phyloP scores from a whole-genome alignment of 805 yeast genomes.

The Saturnispora bothae region DNA sequence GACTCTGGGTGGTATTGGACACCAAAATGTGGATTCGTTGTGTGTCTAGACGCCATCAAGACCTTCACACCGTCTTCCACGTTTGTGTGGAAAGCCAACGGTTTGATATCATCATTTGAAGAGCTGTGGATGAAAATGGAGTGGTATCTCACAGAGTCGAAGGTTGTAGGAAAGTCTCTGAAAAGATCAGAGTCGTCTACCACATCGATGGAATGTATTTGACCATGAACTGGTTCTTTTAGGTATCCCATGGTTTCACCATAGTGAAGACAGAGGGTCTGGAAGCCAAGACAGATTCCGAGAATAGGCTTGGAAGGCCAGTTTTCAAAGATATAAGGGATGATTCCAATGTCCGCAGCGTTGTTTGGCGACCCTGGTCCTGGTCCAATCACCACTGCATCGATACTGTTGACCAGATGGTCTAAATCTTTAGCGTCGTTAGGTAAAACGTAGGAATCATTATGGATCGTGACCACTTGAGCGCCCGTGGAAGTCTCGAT shows the following conservation, averaged over 20 bases:
- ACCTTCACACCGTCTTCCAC: constrained; percentile 29
- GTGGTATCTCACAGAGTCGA: constrained; percentile 79
- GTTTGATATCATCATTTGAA: constrained; percentile 28
- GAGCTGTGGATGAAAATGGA: constrained; percentile 47
- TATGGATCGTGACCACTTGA: constrained; percentile 48
- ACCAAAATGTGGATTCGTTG: constrained; percentile 62
- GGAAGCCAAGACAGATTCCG: constrained; percentile 93
- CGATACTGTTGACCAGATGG: constrained; percentile 40
- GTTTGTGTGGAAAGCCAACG: constrained; percentile 48
- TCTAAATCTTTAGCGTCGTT: constrained; percentile 28
- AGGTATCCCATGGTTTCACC: constrained; percentile 50
- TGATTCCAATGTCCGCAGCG: constrained; percentile 59
- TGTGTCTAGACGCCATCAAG: constrained; percentile 74
- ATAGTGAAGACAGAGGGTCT: constrained; percentile 52
- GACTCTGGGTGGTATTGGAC: constrained; percentile 98
- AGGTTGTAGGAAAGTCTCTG: constrained; percentile 29
- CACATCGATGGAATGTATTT: constrained; percentile 43
- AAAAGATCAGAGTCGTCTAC: constrained; percentile 29
- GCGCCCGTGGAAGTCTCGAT: constrained; percentile 42
- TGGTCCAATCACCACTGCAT: constrained; percentile 83
- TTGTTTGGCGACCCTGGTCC: constrained; percentile 89
- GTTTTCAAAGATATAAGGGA: constrained; percentile 41
- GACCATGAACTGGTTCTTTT: constrained; percentile 71
- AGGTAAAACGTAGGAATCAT: constrained; percentile 39
- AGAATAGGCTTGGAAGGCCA: constrained; percentile 50